Evolutionary conservation across 495 filamentous ascomycete species (phyloP).

Genomic region (Recurvomyces mirabilis): DNA sequence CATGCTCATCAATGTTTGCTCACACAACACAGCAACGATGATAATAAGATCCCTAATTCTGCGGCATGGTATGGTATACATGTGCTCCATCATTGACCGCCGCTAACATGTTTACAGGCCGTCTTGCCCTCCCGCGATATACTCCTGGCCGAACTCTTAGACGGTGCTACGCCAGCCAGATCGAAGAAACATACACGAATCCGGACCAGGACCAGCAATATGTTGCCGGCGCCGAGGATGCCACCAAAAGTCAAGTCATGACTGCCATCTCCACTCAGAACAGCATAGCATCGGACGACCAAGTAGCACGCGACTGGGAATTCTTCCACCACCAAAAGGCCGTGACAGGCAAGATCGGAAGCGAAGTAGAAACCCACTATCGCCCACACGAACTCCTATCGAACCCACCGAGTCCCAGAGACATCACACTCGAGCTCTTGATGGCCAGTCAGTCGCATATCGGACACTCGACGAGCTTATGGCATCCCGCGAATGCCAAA

Average conservation of each 20-base stretch:
- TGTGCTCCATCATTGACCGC: no score
- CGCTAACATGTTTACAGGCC: no score
- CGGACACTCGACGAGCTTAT: constrained; percentile 81
- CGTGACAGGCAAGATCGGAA: constrained; percentile 40
- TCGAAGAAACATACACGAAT: constrained; percentile 5
- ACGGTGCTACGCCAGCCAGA: no score
- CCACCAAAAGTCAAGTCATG: constrained; percentile 5
- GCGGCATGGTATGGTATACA: constrained; percentile 13
- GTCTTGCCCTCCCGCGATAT: constrained; percentile 17
- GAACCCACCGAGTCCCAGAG: constrained; percentile 61
- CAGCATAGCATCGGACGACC: constrained; percentile 14
- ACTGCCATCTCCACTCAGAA: constrained; percentile 4
- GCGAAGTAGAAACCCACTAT: constrained; percentile 47
- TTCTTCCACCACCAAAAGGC: constrained; percentile 27
- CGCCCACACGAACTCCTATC: constrained; percentile 52
- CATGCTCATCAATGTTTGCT: no score
- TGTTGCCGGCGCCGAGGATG: constrained; percentile 6
- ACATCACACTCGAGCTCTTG: constrained; percentile 83
- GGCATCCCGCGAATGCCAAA: constrained; percentile 88
- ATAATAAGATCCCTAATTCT: constrained; percentile 17
- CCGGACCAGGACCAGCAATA: constrained; percentile 1
- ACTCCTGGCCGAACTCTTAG: no score
- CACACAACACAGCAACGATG: no score
- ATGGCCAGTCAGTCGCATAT: constrained; percentile 85
- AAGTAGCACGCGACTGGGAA: constrained; percentile 13